These are phyloP conservation scores for Croton setiger DNA, from an alignment of 441 rosid genomes.

Conservation along the genomic window DNA sequence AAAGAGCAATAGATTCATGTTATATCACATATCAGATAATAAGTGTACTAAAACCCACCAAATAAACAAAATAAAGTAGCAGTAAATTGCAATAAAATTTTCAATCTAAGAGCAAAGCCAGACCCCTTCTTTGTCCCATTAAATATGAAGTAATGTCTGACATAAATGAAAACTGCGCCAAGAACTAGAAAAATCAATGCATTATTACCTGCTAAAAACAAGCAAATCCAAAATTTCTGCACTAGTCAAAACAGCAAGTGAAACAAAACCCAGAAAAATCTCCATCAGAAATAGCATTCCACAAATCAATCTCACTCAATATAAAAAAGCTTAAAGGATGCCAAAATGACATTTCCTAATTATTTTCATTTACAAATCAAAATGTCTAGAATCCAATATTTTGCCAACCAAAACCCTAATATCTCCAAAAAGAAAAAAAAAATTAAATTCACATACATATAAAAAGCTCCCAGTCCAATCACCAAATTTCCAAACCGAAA, in stretches of 20 bases:
- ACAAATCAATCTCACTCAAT: constrained; percentile 4
- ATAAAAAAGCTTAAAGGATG: neutral
- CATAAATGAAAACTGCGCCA: no score
- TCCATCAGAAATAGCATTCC: no score
- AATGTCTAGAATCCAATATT: neutral
- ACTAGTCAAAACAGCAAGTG: neutral
- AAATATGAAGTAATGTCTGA: neutral
- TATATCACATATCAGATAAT: neutral
- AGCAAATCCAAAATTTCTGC: neutral
- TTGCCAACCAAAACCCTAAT: constrained; percentile 27
- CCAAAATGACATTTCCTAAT: no score
- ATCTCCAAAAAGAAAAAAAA: neutral
- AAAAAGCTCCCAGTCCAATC: neutral
- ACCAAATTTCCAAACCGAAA: neutral
- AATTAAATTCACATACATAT: neutral
- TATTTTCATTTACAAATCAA: no score
- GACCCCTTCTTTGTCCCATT: neutral
- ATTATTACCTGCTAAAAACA: neutral
- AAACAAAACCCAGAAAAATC: no score
- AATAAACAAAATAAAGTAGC: neutral
- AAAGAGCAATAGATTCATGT: neutral
- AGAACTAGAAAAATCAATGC: neutral
- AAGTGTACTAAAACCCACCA: neutral
- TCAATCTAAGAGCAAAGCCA: no score
- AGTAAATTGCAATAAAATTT: neutral